Percentiles rank a stretch among this genome's conserved stretches.
Conservation (phyloP, 2,329 filamentous ascomycete species). For the Thyridium curvatum region DNA sequence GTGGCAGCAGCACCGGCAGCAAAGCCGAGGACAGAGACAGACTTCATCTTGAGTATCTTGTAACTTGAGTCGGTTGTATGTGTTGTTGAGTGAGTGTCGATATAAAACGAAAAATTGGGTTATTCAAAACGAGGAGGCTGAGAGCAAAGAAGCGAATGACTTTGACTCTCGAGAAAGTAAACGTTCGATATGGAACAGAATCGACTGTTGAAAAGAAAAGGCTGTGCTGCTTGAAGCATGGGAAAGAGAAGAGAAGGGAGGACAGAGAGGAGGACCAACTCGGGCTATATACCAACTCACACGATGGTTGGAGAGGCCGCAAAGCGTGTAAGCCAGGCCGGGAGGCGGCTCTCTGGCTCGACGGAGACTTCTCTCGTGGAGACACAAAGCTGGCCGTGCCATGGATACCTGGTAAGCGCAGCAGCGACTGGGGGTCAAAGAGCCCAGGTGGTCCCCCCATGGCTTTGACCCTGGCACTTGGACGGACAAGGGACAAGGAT, state of each 20-base stretch:
- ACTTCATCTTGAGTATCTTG: constrained; percentile 40
- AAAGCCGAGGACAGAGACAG: constrained; percentile 40
- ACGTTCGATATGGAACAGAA: background rate
- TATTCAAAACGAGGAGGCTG: constrained; percentile 15
- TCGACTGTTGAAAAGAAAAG: background rate
- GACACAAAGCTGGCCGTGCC: too few relatives aligned
- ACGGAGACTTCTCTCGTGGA: too few relatives aligned
- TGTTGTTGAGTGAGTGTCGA: constrained; percentile 8
- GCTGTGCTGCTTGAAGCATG: constrained; percentile 5
- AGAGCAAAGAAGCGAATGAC: constrained; percentile 53
- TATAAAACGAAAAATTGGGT: constrained; percentile 17
- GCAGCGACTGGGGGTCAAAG: too few relatives aligned
- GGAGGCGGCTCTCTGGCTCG: too few relatives aligned
- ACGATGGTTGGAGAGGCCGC: too few relatives aligned
- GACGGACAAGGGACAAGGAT: too few relatives aligned
- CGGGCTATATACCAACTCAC: constrained; percentile 5
- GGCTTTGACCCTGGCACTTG: too few relatives aligned
- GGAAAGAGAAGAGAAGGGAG: constrained; percentile 2
- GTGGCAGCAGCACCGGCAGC: constrained; percentile 46
- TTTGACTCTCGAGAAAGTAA: constrained; percentile 35
- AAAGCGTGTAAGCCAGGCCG: too few relatives aligned
- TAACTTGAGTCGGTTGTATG: constrained; percentile 1
- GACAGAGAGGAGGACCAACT: background rate
- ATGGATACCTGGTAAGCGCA: too few relatives aligned
- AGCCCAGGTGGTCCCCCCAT: too few relatives aligned